Base-by-base conservation (phyloP, 441 rosid species). In the Flueggea neowawraea region DNA sequence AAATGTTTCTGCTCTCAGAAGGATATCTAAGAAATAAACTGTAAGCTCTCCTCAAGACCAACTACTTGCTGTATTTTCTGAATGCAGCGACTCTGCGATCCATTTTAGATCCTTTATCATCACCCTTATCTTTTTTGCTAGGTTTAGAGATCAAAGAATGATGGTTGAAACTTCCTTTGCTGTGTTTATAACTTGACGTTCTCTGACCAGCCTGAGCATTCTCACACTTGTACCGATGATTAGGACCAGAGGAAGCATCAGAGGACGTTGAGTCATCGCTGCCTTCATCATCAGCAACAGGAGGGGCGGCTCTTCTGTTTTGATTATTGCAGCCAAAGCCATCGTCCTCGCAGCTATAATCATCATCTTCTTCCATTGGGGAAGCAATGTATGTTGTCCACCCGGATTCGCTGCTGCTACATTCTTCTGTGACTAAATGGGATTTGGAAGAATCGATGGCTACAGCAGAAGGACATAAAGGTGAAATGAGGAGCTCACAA, bases 391-490 rank as follows among this genome's bases (percentile, higher is more conserved):
- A 92, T 60, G 68, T 82, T 15, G 98, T 92, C 98, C 96, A 92
- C 16, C 98, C 98, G 0, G 98, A 92, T 79, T 92, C 98, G 65
- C 87, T 92, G 84, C 96, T 92, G 79, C 95, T 87, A 51, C 92
- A 83, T 55, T 75, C 98, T 80, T 91, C 96, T 10, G 63, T 53
- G 48, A 68, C 58, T 17, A 54, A 31, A 57, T 48, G 60, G 54
- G 71, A 49, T 57, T 77, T 76, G 63, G 63, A 74, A 10, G 80
- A 63, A 16, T 84, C 86, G 86, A 86, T 86, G 41, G 41, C 41
- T 36, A 4, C 41, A 36, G 41, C 41, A 36, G 41, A 22, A 22
- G 28, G 4, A 36, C 41, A 36, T 5, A 36, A 36, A 36, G 41
- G 41, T 36, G 41, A 36, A 36, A 36, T 36, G 41, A 1, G 41